phyloP scores from a whole-genome alignment of 139 green algal genomes.

The Micractinium conductrix region DNA sequence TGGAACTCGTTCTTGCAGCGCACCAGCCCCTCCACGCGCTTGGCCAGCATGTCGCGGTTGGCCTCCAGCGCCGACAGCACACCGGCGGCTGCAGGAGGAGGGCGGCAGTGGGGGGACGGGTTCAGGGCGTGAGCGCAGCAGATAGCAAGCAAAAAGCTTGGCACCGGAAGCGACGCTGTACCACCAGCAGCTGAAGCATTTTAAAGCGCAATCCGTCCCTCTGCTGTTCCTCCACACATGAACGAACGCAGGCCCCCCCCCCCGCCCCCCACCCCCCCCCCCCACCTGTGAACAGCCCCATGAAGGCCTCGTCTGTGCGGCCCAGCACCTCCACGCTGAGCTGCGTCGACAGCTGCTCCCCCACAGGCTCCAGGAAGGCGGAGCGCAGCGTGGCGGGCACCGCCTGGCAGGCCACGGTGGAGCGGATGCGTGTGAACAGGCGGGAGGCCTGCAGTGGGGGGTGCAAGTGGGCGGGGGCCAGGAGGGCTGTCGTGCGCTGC shows the following conservation, averaged over 20 bases:
- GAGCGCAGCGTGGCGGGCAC: conserved; percentile 83
- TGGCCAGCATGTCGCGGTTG: conserved; percentile 71
- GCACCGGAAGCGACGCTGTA: not conserved
- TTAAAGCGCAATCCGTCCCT: not conserved
- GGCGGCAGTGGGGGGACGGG: not conserved
- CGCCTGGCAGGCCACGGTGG: conserved; percentile 64
- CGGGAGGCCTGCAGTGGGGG: conserved; percentile 38
- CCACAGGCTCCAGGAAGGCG: conserved; percentile 85
- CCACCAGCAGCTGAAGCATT: not conserved
- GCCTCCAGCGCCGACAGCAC: conserved; percentile 67
- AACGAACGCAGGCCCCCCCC: not conserved
- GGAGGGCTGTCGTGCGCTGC: too few species aligned
- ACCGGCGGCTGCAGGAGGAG: conserved; percentile 61
- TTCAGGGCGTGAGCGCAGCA: not conserved
- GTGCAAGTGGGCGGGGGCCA: not conserved
- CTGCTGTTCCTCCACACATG: not conserved
- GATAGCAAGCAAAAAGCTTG: not conserved
- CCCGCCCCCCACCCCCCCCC: not conserved
- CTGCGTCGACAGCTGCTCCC: conserved; percentile 55
- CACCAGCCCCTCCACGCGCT: conserved; percentile 73
- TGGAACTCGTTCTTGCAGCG: conserved; percentile 78
- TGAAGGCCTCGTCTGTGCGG: conserved; percentile 74
- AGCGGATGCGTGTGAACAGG: conserved; percentile 66
- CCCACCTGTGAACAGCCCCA: conserved; percentile 79
- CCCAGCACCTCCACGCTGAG: conserved; percentile 80